phyloP scores from a whole-genome alignment of 257 asterid species.

The Nicotiana tomentosiformis region DNA sequence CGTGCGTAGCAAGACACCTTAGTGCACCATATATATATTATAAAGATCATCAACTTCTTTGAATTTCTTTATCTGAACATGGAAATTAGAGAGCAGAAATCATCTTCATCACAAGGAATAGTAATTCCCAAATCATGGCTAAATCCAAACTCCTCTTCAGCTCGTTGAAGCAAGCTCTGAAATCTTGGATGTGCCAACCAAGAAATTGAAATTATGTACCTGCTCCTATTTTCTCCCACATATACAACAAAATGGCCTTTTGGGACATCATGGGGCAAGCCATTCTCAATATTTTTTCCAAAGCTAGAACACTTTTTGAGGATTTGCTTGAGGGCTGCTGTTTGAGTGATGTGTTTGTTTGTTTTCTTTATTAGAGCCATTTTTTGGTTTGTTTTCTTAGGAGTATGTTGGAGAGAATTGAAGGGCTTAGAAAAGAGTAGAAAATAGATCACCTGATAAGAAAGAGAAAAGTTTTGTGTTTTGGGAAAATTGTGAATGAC shows the following conservation, averaged over 20 bases:
- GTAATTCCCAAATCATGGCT: constrained; percentile 8
- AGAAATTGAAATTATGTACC: constrained; percentile 6
- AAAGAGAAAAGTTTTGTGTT: background rate
- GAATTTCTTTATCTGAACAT: background rate
- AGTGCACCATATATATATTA: too few species aligned
- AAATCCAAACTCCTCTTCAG: constrained; percentile 14
- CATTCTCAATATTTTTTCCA: background rate
- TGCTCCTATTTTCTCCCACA: constrained; percentile 3
- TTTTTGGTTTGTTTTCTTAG: background rate
- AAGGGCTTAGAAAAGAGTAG: background rate
- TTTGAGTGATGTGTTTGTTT: background rate
- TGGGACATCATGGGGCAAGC: background rate
- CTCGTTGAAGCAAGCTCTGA: constrained; percentile 2
- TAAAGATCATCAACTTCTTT: background rate
- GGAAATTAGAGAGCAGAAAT: constrained; percentile 11
- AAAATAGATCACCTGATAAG: background rate
- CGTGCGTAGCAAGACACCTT: background rate
- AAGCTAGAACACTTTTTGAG: constrained; percentile 21
- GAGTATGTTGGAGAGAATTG: background rate
- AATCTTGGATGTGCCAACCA: background rate
- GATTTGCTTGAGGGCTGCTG: constrained; percentile 31
- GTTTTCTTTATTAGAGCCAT: constrained; percentile 29
- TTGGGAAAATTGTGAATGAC: background rate
- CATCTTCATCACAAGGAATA: constrained; percentile 7
- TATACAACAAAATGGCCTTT: constrained; percentile 11